phyloP scores from a whole-genome alignment of 208 protist genomes.

The Leishmania tropica region DNA sequence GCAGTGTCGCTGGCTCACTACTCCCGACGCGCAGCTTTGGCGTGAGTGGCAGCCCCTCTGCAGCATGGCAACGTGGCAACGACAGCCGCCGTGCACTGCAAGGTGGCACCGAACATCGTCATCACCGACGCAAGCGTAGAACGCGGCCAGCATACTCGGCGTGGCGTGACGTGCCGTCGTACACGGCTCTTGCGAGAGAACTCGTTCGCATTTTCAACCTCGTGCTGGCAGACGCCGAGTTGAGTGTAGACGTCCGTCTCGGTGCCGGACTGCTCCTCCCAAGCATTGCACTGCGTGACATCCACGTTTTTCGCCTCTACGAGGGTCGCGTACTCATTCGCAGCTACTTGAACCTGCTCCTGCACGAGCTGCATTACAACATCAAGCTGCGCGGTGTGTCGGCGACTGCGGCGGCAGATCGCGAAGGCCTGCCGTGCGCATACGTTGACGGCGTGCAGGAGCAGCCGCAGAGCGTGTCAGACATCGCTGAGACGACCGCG shows the following conservation, averaged over 20 bases:
- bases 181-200: constrained; percentile 49
- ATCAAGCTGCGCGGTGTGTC: neutral
- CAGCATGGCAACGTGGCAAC: neutral
- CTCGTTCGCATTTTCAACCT: constrained; percentile 44
- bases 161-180: constrained; percentile 62
- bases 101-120: neutral
- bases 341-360: constrained; percentile 44
- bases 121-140: neutral
- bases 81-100: neutral
- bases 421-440: too few relatives aligned
- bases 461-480: neutral
- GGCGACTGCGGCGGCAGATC: neutral
- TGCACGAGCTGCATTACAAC: constrained; percentile 31
- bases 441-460: neutral
- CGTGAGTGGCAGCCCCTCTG: neutral
- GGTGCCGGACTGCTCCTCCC: constrained; percentile 45
- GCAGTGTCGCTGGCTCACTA: constrained; percentile 1
- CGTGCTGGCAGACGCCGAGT: constrained; percentile 31
- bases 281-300: constrained; percentile 49
- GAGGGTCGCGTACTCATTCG: constrained; percentile 64
- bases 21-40: constrained; percentile 12
- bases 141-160: neutral
- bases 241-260: constrained; percentile 47
- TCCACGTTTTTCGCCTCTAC: constrained; percentile 49
- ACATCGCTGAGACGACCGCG: neutral